Conservation (phyloP, 495 filamentous ascomycete genomes). For the Lepraria neglecta region DNA sequence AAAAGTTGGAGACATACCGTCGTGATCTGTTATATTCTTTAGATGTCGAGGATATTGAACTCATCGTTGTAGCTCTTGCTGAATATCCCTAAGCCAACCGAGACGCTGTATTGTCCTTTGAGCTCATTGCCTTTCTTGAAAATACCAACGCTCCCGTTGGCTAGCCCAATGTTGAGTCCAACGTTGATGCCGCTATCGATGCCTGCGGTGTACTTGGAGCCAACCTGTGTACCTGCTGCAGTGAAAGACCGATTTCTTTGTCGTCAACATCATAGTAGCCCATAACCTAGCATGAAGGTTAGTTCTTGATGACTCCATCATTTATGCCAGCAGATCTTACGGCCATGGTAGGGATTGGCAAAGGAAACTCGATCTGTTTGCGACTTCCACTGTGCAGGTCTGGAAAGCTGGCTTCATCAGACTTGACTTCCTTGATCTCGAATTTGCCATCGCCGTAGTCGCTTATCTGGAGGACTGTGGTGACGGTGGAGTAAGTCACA, state of each 20-base stretch:
- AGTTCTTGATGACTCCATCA: not conserved
- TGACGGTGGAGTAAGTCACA: not conserved
- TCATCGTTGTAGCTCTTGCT: not conserved
- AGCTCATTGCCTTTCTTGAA: not conserved
- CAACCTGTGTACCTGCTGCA: not conserved
- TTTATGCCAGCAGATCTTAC: not conserved
- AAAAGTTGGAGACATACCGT: too few species aligned
- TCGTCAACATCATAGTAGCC: constrained; percentile 6
- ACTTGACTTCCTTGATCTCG: not conserved
- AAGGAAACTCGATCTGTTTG: not conserved
- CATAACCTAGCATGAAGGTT: not conserved
- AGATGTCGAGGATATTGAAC: not conserved
- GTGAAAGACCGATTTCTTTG: not conserved
- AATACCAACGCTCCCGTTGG: not conserved
- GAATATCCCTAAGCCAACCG: not conserved
- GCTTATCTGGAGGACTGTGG: not conserved
- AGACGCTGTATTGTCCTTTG: not conserved
- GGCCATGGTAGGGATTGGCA: not conserved
- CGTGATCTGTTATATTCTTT: too few species aligned
- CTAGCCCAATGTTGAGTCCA: not conserved
- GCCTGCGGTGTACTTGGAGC: not conserved
- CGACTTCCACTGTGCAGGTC: not conserved
- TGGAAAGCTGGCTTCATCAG: constrained; percentile 4
- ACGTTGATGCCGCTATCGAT: not conserved
- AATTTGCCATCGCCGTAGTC: constrained; percentile 4